A percentile compares a stretch with the other conserved stretches of the same genome.
phyloP scores from a whole-genome alignment of 306 rosid genomes.

The Lathyrus oleraceus region DNA sequence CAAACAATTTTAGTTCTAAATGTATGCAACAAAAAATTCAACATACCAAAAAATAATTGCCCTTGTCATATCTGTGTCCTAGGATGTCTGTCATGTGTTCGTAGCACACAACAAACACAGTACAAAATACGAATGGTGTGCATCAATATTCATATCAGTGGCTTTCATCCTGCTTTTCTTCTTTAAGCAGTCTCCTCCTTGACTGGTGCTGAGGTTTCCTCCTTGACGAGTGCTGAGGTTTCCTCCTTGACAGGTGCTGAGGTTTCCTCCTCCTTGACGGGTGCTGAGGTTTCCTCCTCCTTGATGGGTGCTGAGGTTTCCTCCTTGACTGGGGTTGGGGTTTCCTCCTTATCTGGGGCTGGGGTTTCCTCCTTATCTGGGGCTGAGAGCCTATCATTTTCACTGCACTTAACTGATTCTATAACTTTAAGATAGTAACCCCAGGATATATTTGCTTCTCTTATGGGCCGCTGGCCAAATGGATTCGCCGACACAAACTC shows the following conservation, averaged over 20 bases:
- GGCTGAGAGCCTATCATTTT: background rate
- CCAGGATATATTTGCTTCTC: slow-evolving; percentile 59
- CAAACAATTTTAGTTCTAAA: background rate
- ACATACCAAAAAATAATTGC: background rate
- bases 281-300: background rate
- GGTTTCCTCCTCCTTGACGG: background rate
- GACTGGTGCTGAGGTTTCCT: background rate
- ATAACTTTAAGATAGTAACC: slow-evolving; percentile 45
- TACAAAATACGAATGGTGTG: background rate
- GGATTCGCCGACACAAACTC: slow-evolving; percentile 59
- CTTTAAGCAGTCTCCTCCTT: slow-evolving; percentile 21
- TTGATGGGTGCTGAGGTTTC: no score
- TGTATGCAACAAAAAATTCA: background rate
- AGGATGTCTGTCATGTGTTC: background rate
- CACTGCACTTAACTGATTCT: slow-evolving; percentile 11
- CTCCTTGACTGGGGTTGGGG: no score
- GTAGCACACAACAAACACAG: slow-evolving; percentile 2
- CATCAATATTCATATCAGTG: background rate
- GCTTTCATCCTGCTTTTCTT: background rate
- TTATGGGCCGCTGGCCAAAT: slow-evolving; percentile 75
- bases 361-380: background rate
- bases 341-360: no score
- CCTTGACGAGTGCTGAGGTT: no score
- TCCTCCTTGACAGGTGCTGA: no score
- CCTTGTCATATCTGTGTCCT: background rate